Conservation (phyloP, 108 stramenopile species). For the Cyclotella choctawhatcheeana region DNA sequence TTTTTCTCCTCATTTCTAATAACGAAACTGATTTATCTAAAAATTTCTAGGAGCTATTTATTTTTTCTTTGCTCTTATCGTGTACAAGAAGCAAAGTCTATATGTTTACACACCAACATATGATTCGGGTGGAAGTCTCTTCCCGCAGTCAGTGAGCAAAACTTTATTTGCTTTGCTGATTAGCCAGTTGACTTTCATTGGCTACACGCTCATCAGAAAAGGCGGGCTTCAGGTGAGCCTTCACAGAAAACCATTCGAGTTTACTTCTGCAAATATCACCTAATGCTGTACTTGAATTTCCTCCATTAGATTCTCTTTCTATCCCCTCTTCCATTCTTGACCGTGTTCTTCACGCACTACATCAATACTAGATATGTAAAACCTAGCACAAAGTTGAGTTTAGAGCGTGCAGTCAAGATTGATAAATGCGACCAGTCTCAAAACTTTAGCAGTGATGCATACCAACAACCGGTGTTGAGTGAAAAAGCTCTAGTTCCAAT, state of each 20-base stretch:
- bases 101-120: conserved; percentile 68
- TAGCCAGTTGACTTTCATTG: conserved; percentile 85
- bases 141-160: conserved; percentile 63
- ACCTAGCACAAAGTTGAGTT: conserved; percentile 69
- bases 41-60: conserved; percentile 35
- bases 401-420: conserved; percentile 87
- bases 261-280: not conserved
- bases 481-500: conserved; percentile 59
- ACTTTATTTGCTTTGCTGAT: conserved; percentile 84
- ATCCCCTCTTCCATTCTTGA: conserved; percentile 75
- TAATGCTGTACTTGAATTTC: not conserved
- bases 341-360: conserved; percentile 66
- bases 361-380: conserved; percentile 68
- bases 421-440: conserved; percentile 69
- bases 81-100: conserved; percentile 66
- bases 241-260: conserved; percentile 9
- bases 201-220: conserved; percentile 74
- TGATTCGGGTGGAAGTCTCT: conserved; percentile 62
- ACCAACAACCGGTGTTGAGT: conserved; percentile 88
- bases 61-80: conserved; percentile 56
- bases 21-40: not conserved
- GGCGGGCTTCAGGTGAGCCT: conserved; percentile 58
- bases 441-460: conserved; percentile 72
- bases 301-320: conserved; percentile 47
- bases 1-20: not conserved